Conservation (phyloP, 2,329 filamentous ascomycete species). For the Harringtonia aguacate region DNA sequence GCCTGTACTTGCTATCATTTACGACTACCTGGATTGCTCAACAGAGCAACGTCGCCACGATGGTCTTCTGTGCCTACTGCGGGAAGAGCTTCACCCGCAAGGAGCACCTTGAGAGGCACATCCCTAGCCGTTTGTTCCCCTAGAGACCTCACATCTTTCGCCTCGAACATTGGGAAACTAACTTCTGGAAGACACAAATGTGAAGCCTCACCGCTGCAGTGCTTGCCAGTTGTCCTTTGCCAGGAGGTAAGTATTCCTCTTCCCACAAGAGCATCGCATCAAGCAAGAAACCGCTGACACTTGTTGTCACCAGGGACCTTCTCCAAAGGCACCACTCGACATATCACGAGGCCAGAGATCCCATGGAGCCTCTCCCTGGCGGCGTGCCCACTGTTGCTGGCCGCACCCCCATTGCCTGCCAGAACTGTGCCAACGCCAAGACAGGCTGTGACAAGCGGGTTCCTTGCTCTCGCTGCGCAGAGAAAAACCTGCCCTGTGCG, state of each 20-base stretch:
- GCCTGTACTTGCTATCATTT: background rate
- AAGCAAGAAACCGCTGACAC: background rate
- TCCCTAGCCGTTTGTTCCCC: conserved; percentile 32
- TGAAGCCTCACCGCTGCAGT: conserved; percentile 40
- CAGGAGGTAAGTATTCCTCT: conserved; percentile 27
- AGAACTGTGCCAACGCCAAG: conserved; percentile 38
- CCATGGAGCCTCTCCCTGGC: conserved; percentile 31
- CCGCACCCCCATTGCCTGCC: conserved; percentile 36
- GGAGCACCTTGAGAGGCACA: conserved; percentile 45
- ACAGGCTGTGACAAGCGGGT: conserved; percentile 39
- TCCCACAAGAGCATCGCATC: background rate
- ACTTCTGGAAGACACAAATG: conserved; percentile 35
- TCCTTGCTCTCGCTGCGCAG: conserved; percentile 36
- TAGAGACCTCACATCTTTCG: background rate
- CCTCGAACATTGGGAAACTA: conserved; percentile 4
- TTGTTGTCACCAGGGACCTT: conserved; percentile 28
- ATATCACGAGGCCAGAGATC: conserved; percentile 38
- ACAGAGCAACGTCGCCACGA: conserved; percentile 10
- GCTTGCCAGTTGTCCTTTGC: conserved; percentile 39
- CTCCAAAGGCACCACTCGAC: conserved; percentile 39
- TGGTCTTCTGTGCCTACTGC: conserved; percentile 42
- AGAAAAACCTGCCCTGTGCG: conserved; percentile 36
- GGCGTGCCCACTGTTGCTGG: conserved; percentile 30
- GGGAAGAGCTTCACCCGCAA: conserved; percentile 44
- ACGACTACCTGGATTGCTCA: background rate